A percentile compares a stretch with the other conserved stretches of the same genome.
Conservation (phyloP, 495 filamentous ascomycete genomes). For the Lepraria neglecta region DNA sequence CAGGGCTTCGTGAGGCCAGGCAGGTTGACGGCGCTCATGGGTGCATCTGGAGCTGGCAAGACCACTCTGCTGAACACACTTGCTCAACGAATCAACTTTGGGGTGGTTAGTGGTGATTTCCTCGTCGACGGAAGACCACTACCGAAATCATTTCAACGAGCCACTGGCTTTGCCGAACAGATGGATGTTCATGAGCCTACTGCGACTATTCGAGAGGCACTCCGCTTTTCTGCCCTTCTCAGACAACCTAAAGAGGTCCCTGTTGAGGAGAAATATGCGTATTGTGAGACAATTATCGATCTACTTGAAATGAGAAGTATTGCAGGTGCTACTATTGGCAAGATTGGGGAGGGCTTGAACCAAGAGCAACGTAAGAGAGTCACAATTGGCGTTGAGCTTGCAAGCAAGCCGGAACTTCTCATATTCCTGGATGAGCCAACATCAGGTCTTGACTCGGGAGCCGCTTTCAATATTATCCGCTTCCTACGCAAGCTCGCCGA, state of each 20-base stretch:
- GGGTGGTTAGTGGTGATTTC: slow-evolving; percentile 46
- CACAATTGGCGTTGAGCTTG: slow-evolving; percentile 84
- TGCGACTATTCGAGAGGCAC: slow-evolving; percentile 74
- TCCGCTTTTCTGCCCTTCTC: slow-evolving; percentile 75
- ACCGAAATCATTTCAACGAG: slow-evolving; percentile 54
- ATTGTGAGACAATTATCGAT: slow-evolving; percentile 76
- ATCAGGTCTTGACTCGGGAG: slow-evolving; percentile 76
- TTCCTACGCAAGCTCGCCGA: slow-evolving; percentile 80
- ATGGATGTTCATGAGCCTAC: slow-evolving; percentile 73
- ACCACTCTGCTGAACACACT: slow-evolving; percentile 51
- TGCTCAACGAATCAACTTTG: slow-evolving; percentile 51
- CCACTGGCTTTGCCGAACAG: slow-evolving; percentile 77
- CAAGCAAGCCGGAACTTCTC: slow-evolving; percentile 76
- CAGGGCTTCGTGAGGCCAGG: slow-evolving; percentile 67
- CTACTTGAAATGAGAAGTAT: slow-evolving; percentile 78
- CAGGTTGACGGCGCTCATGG: slow-evolving; percentile 65
- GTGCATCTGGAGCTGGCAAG: slow-evolving; percentile 59
- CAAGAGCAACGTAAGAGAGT: slow-evolving; percentile 89
- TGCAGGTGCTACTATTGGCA: slow-evolving; percentile 78
- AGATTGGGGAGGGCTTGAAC: slow-evolving; percentile 67
- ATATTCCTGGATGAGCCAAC: slow-evolving; percentile 91
- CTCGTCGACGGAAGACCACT: slow-evolving; percentile 50
- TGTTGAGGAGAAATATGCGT: slow-evolving; percentile 67
- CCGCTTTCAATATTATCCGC: slow-evolving; percentile 81
- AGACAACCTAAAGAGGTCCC: slow-evolving; percentile 68